Evolutionary conservation across 225 moss, liverwort and hornwort genomes (phyloP).

Genomic region (Thuidium tamariscinum): DNA sequence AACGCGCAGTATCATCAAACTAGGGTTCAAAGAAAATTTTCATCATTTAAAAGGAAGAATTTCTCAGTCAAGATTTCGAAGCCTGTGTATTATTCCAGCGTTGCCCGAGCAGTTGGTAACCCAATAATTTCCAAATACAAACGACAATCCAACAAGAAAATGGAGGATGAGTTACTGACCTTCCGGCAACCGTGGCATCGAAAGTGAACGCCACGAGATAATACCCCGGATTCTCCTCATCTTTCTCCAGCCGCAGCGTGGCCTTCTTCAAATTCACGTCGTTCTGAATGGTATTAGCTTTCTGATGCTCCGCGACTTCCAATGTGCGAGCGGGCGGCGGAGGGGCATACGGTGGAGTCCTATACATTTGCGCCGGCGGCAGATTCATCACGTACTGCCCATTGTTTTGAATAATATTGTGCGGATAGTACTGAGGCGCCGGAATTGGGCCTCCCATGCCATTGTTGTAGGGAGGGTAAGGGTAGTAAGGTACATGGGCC

Average conservation of each 20-base stretch:
- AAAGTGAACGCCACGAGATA: constrained; percentile 85
- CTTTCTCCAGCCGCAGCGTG: constrained; percentile 72
- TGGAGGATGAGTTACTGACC: constrained; percentile 26
- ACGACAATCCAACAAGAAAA: not conserved
- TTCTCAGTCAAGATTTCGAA: not conserved
- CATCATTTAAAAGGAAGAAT: not conserved
- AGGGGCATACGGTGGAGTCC: constrained; percentile 25
- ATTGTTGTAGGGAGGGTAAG: constrained; percentile 50
- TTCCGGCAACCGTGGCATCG: constrained; percentile 87
- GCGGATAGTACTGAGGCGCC: constrained; percentile 41
- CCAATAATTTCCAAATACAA: not conserved
- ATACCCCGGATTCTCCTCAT: constrained; percentile 79
- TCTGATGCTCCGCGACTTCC: constrained; percentile 62
- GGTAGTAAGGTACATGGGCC: constrained; percentile 28
- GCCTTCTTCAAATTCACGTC: constrained; percentile 95
- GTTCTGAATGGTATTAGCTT: constrained; percentile 81
- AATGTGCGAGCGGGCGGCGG: not conserved
- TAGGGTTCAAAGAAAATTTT: not conserved
- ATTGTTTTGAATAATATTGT: constrained; percentile 41
- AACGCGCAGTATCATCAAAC: not conserved
- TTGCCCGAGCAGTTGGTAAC: not conserved
- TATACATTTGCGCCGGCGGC: constrained; percentile 38
- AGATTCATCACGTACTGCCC: constrained; percentile 78
- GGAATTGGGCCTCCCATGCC: constrained; percentile 28
- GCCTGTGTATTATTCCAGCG: not conserved